Conservation (phyloP, 345 rosid genomes). For the Gossypium turneri region DNA sequence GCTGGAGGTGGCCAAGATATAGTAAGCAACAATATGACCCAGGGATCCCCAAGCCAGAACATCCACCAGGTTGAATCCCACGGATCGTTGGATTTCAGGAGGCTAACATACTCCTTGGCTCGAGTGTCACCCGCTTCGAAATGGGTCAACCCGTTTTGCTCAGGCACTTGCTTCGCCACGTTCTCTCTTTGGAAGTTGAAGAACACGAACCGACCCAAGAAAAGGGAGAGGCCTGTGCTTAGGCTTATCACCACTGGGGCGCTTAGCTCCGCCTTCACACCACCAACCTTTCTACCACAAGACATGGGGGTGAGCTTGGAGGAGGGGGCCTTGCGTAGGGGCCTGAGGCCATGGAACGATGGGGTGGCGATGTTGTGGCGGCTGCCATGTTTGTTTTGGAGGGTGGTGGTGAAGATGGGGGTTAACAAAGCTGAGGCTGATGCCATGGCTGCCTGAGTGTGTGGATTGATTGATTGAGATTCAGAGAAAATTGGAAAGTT, state of each 20-base stretch:
- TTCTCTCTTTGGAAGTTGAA: slow-evolving; percentile 99
- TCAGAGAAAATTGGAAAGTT: background rate
- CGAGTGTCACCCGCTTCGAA: slow-evolving; percentile 92
- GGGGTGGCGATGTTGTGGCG: slow-evolving; percentile 23
- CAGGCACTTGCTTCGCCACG: slow-evolving; percentile 93
- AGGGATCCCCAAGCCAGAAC: slow-evolving; percentile 99
- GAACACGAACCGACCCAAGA: slow-evolving; percentile 94
- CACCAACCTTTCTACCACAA: background rate
- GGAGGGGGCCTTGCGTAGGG: slow-evolving; percentile 26
- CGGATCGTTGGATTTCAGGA: slow-evolving; percentile 92
- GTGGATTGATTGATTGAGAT: background rate
- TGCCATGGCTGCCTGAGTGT: background rate
- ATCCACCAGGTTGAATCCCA: slow-evolving; percentile 93
- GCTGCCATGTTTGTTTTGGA: slow-evolving; percentile 31
- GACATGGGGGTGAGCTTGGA: slow-evolving; percentile 24
- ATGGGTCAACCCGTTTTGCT: slow-evolving; percentile 90
- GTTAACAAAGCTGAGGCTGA: slow-evolving; percentile 35
- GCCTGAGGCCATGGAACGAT: slow-evolving; percentile 45
- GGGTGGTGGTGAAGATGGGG: slow-evolving; percentile 25
- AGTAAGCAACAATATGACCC: slow-evolving; percentile 95
- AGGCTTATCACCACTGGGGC: slow-evolving; percentile 79
- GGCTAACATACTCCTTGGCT: slow-evolving; percentile 89
- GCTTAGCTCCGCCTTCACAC: slow-evolving; percentile 57
- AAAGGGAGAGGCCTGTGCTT: slow-evolving; percentile 93
- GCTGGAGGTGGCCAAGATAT: slow-evolving; percentile 93